Conservation (phyloP, 2,329 filamentous ascomycete species). For the Neoscytalidium dimidiatum region DNA sequence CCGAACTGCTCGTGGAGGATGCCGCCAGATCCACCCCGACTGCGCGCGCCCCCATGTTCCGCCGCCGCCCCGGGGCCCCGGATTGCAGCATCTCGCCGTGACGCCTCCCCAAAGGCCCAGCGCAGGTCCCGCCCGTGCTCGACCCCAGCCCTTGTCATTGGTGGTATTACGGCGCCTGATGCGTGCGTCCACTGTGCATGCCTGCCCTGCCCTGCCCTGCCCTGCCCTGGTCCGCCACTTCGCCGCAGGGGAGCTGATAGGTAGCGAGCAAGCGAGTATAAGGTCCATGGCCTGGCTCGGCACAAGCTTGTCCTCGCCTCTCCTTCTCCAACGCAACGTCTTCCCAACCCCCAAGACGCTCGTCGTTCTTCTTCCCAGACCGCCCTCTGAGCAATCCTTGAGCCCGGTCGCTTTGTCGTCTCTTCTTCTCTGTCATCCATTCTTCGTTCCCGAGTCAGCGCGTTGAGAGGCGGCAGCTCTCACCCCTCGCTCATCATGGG, state of each 20-base stretch:
- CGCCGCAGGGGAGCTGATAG: conserved; percentile 14
- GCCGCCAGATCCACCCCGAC: conserved; percentile 2
- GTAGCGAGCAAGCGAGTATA: conserved; percentile 7
- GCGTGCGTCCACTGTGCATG: conserved; percentile 11
- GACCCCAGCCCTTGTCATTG: background rate
- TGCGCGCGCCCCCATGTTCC: too few relatives aligned
- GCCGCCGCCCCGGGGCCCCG: conserved; percentile 7
- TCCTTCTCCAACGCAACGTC: background rate
- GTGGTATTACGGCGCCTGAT: conserved; percentile 5
- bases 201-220: background rate
- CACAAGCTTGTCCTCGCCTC: conserved; percentile 9
- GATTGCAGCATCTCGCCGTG: conserved; percentile 1
- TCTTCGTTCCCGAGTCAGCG: background rate
- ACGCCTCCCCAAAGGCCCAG: background rate
- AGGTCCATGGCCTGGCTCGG: conserved; percentile 1
- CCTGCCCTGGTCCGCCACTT: background rate
- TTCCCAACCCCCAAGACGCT: background rate
- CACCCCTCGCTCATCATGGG: conserved; percentile 7
- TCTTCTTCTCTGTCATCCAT: background rate
- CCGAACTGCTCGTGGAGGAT: background rate
- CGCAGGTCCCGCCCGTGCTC: background rate
- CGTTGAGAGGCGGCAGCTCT: background rate
- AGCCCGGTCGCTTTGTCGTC: background rate
- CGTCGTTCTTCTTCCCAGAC: background rate
- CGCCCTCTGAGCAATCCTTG: background rate